A percentile compares a stretch with the other conserved stretches of the same genome.
phyloP scores from a whole-genome alignment of 2,329 filamentous ascomycete genomes.

The Eutypella sp. region DNA sequence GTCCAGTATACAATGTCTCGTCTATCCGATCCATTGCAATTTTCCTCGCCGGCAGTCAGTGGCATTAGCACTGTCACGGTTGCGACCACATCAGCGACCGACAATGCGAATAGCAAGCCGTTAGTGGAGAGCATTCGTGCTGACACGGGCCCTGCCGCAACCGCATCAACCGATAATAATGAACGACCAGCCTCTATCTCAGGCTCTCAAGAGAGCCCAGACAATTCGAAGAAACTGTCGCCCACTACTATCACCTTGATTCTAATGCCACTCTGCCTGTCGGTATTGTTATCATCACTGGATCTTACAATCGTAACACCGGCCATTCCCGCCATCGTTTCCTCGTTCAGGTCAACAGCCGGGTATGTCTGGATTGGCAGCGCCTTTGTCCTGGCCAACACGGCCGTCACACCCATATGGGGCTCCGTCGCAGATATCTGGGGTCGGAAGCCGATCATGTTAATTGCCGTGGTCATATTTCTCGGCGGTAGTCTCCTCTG shows the following conservation, averaged over 20 bases:
- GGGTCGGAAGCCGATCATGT: constrained; percentile 49
- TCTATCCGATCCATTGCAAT: too few relatives aligned
- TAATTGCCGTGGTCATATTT: constrained; percentile 44
- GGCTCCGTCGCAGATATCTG: constrained; percentile 57
- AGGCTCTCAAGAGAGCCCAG: background rate
- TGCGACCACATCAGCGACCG: too few relatives aligned
- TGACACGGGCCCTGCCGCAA: too few relatives aligned
- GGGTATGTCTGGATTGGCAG: constrained; percentile 77
- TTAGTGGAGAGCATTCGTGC: too few relatives aligned
- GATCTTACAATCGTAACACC: constrained; percentile 57
- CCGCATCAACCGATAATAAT: background rate
- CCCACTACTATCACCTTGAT: constrained; percentile 19
- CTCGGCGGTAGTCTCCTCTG: constrained; percentile 47
- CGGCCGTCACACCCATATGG: constrained; percentile 66
- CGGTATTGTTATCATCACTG: constrained; percentile 41
- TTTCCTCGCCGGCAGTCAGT: too few relatives aligned
- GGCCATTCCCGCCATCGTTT: constrained; percentile 55
- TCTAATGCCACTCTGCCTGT: constrained; percentile 34
- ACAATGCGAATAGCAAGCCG: too few relatives aligned
- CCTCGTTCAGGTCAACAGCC: constrained; percentile 53
- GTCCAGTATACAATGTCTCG: too few relatives aligned
- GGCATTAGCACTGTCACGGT: too few relatives aligned
- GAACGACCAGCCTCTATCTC: background rate
- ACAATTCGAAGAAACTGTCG: background rate
- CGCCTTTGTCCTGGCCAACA: constrained; percentile 66